phyloP scores from a whole-genome alignment of 805 yeast genomes.

The Candida montana region DNA sequence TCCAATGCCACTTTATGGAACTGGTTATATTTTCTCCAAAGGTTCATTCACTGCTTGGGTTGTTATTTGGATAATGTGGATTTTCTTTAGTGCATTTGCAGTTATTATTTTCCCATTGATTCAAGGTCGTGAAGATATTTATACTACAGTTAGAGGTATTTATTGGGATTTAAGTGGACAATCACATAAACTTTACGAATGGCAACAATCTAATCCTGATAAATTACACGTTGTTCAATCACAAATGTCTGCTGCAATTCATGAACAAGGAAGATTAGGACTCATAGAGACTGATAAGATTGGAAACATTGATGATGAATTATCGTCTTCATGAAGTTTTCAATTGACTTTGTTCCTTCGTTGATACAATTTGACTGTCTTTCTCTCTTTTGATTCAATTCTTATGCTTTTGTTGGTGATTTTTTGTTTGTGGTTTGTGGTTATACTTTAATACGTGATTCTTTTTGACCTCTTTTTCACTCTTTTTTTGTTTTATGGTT shows the following conservation, averaged over 20 bases:
- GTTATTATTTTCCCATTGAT: slow-evolving; percentile 66
- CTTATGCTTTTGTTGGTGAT: too few species aligned
- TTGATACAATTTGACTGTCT: not conserved
- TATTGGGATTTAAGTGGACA: slow-evolving; percentile 86
- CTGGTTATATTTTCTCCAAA: slow-evolving; percentile 68
- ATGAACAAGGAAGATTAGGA: slow-evolving; percentile 15
- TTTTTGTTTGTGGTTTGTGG: too few species aligned
- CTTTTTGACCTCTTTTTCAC: too few species aligned
- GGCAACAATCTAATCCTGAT: slow-evolving; percentile 76
- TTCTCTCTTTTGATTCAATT: not conserved
- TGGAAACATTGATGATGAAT: slow-evolving; percentile 21
- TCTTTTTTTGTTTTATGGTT: too few species aligned
- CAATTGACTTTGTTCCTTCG: not conserved
- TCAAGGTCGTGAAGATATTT: slow-evolving; percentile 69
- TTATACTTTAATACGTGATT: too few species aligned
- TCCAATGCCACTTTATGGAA: slow-evolving; percentile 96
- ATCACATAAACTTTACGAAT: slow-evolving; percentile 59
- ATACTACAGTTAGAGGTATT: slow-evolving; percentile 63
- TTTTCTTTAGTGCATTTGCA: slow-evolving; percentile 57
- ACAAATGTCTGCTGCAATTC: slow-evolving; percentile 45
- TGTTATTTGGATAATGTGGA: slow-evolving; percentile 75
- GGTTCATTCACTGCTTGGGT: slow-evolving; percentile 88
- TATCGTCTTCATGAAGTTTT: not conserved
- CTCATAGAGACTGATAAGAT: slow-evolving; percentile 9
- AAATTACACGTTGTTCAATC: slow-evolving; percentile 67